Evolutionary conservation across 306 rosid genomes (phyloP).

Genomic region (Quercus wislizeni): DNA sequence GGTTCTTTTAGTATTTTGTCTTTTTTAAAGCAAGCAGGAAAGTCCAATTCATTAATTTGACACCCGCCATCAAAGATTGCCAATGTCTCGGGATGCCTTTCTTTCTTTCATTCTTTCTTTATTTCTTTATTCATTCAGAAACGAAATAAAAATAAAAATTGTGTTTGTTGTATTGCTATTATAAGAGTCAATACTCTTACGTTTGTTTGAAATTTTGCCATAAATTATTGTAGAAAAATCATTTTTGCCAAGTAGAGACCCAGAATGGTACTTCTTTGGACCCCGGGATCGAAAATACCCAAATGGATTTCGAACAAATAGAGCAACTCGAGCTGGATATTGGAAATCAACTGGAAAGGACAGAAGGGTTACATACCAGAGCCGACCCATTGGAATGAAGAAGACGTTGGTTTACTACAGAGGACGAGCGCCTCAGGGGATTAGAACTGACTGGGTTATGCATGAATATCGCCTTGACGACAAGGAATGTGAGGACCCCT

Average conservation of each 20-base stretch:
- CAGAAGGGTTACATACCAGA: slow-evolving; percentile 66
- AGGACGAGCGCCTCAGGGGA: slow-evolving; percentile 99
- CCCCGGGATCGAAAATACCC: slow-evolving; percentile 94
- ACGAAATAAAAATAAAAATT: too few relatives aligned
- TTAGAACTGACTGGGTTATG: slow-evolving; percentile 97
- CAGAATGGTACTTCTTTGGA: slow-evolving; percentile 99
- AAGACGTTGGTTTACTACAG: slow-evolving; percentile 89
- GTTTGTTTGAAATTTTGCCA: neutral
- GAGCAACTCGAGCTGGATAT: slow-evolving; percentile 96
- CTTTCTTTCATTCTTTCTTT: too few relatives aligned
- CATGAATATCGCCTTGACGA: slow-evolving; percentile 96
- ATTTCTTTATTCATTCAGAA: too few relatives aligned
- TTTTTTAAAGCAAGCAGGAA: too few relatives aligned
- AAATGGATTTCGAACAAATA: slow-evolving; percentile 88
- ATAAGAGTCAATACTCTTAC: neutral
- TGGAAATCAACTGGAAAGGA: slow-evolving; percentile 98
- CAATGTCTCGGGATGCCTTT: too few relatives aligned
- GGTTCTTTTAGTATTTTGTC: neutral
- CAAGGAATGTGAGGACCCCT: slow-evolving; percentile 63
- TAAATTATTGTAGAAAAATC: slow-evolving; percentile 62
- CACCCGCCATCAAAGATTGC: too few relatives aligned
- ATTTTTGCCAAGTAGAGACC: slow-evolving; percentile 92
- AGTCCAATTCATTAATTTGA: too few relatives aligned
- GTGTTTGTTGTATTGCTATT: too few relatives aligned
- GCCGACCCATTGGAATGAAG: slow-evolving; percentile 93